Conservation (phyloP, 805 yeast species). For the Starmerella ratchasimensis region DNA sequence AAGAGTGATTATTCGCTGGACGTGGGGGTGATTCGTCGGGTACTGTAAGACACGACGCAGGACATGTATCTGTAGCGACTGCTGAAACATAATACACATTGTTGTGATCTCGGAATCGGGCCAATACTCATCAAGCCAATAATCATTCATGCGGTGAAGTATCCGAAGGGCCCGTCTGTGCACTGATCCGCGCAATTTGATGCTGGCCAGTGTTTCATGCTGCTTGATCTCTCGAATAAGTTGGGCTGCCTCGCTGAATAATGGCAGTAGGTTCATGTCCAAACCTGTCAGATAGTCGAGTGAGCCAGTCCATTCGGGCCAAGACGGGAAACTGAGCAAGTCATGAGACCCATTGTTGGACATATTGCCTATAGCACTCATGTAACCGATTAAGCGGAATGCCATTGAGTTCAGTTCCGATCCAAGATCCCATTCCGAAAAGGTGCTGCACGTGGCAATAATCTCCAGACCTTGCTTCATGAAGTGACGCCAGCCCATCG, state of each 20-base stretch:
- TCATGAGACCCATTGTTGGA: background rate
- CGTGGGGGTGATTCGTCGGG: conserved; percentile 33
- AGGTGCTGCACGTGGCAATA: conserved; percentile 11
- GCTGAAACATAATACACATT: conserved; percentile 35
- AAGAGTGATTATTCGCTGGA: conserved; percentile 36
- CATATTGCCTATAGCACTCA: conserved; percentile 16
- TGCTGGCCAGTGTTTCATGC: conserved; percentile 16
- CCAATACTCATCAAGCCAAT: conserved; percentile 17
- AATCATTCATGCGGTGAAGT: conserved; percentile 16
- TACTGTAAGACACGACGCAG: conserved; percentile 41
- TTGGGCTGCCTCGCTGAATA: conserved; percentile 37
- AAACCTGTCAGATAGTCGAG: conserved; percentile 40
- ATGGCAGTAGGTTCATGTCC: conserved; percentile 47
- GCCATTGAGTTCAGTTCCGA: conserved; percentile 16
- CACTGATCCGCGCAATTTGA: too few relatives aligned
- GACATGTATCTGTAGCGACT: conserved; percentile 42
- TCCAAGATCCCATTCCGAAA: conserved; percentile 17
- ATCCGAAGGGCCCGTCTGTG: conserved; percentile 17
- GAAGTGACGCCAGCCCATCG: conserved; percentile 8
- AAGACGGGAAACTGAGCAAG: conserved; percentile 11
- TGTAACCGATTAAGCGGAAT: conserved; percentile 19
- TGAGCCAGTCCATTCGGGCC: conserved; percentile 40
- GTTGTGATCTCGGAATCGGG: conserved; percentile 18
- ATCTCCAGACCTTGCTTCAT: conserved; percentile 11
- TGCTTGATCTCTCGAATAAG: conserved; percentile 24